Evolutionary conservation across 1,139 yeast genomes (phyloP).

Genomic region (Oligophagozyma castellii): DNA sequence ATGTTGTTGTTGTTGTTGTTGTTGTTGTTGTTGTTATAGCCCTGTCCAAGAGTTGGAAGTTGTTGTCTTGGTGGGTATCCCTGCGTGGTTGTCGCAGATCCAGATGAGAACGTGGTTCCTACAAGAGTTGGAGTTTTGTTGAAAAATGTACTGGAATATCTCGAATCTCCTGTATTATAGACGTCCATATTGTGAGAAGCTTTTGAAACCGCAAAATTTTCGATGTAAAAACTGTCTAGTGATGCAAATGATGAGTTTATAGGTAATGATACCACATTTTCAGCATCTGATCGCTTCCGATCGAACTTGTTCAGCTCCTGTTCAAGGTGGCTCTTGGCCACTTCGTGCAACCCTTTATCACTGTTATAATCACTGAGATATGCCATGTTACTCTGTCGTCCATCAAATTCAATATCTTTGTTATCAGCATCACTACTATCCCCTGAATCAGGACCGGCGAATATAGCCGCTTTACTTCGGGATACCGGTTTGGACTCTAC

Average conservation of each 20-base stretch:
- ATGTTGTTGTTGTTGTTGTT: neutral
- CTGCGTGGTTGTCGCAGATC: neutral
- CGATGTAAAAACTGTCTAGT: slow-evolving; percentile 58
- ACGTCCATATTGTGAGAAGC: slow-evolving; percentile 7
- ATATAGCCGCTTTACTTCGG: neutral
- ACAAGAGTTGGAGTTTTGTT: slow-evolving; percentile 2
- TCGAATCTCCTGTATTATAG: slow-evolving; percentile 4
- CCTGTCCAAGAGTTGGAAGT: neutral
- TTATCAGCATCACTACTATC: slow-evolving; percentile 2
- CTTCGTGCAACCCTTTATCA: no score
- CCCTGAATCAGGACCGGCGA: neutral
- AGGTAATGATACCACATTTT: slow-evolving; percentile 37
- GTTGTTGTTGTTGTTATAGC: neutral
- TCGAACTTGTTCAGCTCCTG: slow-evolving; percentile 20
- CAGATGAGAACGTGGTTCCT: slow-evolving; percentile 1
- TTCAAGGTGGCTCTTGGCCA: slow-evolving; percentile 10
- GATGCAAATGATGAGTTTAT: slow-evolving; percentile 68
- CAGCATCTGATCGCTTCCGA: slow-evolving; percentile 29
- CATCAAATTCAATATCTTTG: slow-evolving; percentile 48
- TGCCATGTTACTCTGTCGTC: slow-evolving; percentile 1
- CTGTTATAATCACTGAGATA: neutral
- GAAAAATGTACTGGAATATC: slow-evolving; percentile 2
- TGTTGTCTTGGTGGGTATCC: slow-evolving; percentile 1
- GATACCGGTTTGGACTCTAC: neutral
- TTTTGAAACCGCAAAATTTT: slow-evolving; percentile 26